Percentiles rank a stretch among this genome's conserved stretches.
These are phyloP conservation scores for Sechiopsis laciniata DNA, from an alignment of 306 rosid genomes.

Conservation along the genomic window DNA sequence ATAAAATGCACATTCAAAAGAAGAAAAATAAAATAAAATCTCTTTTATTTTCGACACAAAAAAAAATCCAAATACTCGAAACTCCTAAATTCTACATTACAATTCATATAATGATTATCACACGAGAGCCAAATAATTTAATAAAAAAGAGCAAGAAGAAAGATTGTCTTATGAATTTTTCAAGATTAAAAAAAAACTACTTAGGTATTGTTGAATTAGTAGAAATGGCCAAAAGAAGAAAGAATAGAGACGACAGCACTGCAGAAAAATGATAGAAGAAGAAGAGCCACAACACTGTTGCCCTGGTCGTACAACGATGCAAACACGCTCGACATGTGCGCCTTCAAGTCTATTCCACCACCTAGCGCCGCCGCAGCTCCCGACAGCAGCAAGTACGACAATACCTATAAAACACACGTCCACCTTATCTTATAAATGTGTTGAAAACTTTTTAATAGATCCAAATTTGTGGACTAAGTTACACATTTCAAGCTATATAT, in stretches of 20 bases:
- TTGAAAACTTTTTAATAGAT: no score
- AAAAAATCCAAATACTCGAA: background rate
- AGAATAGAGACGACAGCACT: constrained; percentile 23
- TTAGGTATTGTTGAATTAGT: constrained; percentile 11
- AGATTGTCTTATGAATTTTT: background rate
- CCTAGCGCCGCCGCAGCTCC: constrained; percentile 29
- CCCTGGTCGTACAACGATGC: background rate
- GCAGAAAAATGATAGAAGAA: constrained; percentile 31
- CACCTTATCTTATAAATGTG: background rate
- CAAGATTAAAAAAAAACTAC: background rate
- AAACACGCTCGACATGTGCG: no score
- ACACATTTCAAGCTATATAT: no score
- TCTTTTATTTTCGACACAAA: background rate
- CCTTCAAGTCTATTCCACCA: constrained; percentile 20
- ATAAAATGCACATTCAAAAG: no score
- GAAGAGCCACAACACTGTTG: constrained; percentile 6
- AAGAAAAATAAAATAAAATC: background rate
- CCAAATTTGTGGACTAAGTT: no score
- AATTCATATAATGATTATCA: background rate
- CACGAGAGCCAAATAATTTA: background rate
- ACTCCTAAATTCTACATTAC: background rate
- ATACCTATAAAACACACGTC: background rate
- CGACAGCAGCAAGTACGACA: background rate
- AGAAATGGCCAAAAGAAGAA: constrained; percentile 27
- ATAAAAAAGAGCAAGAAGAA: background rate